Conservation (phyloP, 1,139 yeast genomes). For the Blastobotrys arbuscula region DNA sequence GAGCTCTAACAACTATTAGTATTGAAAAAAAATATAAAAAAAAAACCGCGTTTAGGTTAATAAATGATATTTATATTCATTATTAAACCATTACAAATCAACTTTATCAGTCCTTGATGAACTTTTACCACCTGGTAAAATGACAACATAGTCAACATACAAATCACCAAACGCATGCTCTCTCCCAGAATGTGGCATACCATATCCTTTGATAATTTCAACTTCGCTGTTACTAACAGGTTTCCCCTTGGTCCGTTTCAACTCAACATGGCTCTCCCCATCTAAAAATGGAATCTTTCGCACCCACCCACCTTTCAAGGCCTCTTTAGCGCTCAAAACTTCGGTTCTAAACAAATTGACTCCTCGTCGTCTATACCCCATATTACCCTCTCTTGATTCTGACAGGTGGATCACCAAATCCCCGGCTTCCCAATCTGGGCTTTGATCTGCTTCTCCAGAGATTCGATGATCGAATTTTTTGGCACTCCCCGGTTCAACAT, state of each 20-base stretch:
- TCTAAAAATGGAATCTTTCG: constrained; percentile 65
- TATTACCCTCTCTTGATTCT: constrained; percentile 38
- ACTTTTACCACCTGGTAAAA: constrained; percentile 40
- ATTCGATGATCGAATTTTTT: constrained; percentile 55
- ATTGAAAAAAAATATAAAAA: too few species aligned
- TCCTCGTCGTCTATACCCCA: constrained; percentile 85
- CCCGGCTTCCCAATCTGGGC: constrained; percentile 79
- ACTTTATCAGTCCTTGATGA: neutral
- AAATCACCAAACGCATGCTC: constrained; percentile 68
- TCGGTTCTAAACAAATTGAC: constrained; percentile 75
- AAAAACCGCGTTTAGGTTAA: neutral
- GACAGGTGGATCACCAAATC: constrained; percentile 57
- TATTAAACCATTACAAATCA: constrained; percentile 3
- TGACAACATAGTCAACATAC: constrained; percentile 61
- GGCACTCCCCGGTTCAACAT: constrained; percentile 65
- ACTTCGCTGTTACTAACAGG: constrained; percentile 60
- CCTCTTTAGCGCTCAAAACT: constrained; percentile 64
- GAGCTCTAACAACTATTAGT: too few species aligned
- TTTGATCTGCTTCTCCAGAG: constrained; percentile 76
- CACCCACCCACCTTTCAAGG: constrained; percentile 74
- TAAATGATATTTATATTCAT: too few species aligned
- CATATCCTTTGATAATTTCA: constrained; percentile 64
- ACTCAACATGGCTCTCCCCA: constrained; percentile 40
- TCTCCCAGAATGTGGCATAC: constrained; percentile 66
- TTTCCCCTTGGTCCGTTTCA: constrained; percentile 49